A percentile compares a stretch with the other conserved stretches of the same genome.
Evolutionary conservation across 192 early-diverging fungal genomes (phyloP).

Genomic region (Thamnidium elegans): DNA sequence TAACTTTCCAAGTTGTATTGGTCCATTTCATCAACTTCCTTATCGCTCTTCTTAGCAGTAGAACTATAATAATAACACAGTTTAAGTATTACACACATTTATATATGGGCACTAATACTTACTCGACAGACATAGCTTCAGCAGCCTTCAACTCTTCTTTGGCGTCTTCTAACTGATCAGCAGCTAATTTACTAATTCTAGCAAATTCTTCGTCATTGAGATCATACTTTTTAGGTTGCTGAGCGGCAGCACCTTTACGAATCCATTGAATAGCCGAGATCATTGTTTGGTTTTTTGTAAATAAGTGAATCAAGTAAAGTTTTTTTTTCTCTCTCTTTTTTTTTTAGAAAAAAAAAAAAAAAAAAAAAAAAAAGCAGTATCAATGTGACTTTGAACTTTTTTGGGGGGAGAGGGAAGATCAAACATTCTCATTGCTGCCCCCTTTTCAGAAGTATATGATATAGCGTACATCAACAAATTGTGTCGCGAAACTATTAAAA

Average conservation of each 20-base stretch:
- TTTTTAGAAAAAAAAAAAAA: not conserved
- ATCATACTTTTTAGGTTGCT: conserved; percentile 74
- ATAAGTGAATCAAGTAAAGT: not conserved
- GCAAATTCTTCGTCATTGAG: conserved; percentile 89
- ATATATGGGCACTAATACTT: not conserved
- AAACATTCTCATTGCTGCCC: not conserved
- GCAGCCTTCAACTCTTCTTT: conserved; percentile 57
- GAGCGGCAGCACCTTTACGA: conserved; percentile 85
- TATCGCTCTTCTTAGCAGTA: conserved; percentile 18
- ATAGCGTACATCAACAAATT: not conserved
- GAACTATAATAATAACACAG: not conserved
- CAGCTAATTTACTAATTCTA: conserved; percentile 70
- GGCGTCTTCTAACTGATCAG: conserved; percentile 60
- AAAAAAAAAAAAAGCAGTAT: conserved; percentile 3
- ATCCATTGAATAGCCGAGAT: conserved; percentile 94
- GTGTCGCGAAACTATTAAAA: not conserved
- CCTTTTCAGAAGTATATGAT: not conserved
- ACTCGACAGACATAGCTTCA: conserved; percentile 38
- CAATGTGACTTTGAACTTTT: not conserved
- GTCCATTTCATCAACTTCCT: conserved; percentile 61
- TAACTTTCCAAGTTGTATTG: conserved; percentile 94
- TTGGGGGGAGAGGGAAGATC: no score
- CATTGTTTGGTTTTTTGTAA: conserved; percentile 46
- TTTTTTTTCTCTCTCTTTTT: conserved; percentile 4
- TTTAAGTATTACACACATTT: no score